phyloP scores from a whole-genome alignment of 1,139 yeast genomes.

The Groenewaldozyma sp. region DNA sequence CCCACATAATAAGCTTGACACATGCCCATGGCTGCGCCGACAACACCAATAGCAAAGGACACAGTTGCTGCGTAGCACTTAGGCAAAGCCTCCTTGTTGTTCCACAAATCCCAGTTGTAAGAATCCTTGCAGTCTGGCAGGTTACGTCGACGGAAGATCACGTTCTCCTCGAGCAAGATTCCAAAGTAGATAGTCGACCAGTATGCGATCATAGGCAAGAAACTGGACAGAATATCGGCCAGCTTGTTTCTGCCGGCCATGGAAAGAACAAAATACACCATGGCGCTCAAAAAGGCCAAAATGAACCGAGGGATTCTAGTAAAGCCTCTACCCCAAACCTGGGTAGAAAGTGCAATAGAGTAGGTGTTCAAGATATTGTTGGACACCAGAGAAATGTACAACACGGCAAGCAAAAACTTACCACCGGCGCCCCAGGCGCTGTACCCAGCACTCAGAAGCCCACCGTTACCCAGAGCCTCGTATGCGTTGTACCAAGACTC shows the following conservation, averaged over 20 bases:
- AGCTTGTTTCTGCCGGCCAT: slow-evolving; percentile 67
- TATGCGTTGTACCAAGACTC: slow-evolving; percentile 55
- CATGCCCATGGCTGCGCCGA: slow-evolving; percentile 79
- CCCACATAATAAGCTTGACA: slow-evolving; percentile 71
- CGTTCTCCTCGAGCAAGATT: slow-evolving; percentile 63
- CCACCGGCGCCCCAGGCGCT: slow-evolving; percentile 74
- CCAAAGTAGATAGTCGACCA: slow-evolving; percentile 83
- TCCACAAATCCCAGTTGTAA: slow-evolving; percentile 54
- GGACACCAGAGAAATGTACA: slow-evolving; percentile 66
- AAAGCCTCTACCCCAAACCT: slow-evolving; percentile 53
- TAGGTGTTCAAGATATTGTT: slow-evolving; percentile 76
- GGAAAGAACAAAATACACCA: slow-evolving; percentile 46
- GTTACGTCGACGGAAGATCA: slow-evolving; percentile 52
- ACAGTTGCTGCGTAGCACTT: slow-evolving; percentile 55
- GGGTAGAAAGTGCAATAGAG: slow-evolving; percentile 75
- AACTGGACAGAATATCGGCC: slow-evolving; percentile 70
- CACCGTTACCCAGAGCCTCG: slow-evolving; percentile 62
- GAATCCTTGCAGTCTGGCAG: slow-evolving; percentile 27
- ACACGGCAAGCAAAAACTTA: slow-evolving; percentile 57
- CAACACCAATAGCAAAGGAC: slow-evolving; percentile 55
- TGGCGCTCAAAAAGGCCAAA: slow-evolving; percentile 60
- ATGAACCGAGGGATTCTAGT: slow-evolving; percentile 72
- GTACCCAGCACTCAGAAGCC: slow-evolving; percentile 59
- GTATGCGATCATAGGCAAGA: slow-evolving; percentile 89
- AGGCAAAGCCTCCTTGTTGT: slow-evolving; percentile 46